Evolutionary conservation across 2,329 filamentous ascomycete genomes (phyloP).

Genomic region (Alternaria infectoria): DNA sequence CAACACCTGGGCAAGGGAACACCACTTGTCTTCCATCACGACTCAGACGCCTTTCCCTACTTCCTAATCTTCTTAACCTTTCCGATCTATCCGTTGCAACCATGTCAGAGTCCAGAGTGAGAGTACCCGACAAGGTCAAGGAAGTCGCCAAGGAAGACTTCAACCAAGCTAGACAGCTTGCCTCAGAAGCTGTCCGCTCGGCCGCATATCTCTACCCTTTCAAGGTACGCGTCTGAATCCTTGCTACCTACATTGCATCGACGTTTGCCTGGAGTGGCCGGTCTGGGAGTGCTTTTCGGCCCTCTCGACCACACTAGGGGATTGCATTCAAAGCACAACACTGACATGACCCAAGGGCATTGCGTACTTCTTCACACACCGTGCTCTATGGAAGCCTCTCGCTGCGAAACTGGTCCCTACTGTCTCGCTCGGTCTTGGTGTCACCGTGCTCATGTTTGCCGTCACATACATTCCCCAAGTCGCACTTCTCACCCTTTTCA

Average conservation of each 20-base stretch:
- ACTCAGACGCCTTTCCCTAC: slow-evolving; percentile 8
- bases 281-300: background rate
- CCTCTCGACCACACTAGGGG: background rate
- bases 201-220: slow-evolving; percentile 86
- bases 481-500: slow-evolving; percentile 81
- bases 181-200: slow-evolving; percentile 74
- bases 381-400: slow-evolving; percentile 65
- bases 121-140: slow-evolving; percentile 60
- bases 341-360: slow-evolving; percentile 58
- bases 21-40: slow-evolving; percentile 10
- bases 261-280: background rate
- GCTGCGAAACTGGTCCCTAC: slow-evolving; percentile 65
- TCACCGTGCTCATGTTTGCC: slow-evolving; percentile 82
- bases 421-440: slow-evolving; percentile 71
- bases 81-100: slow-evolving; percentile 11
- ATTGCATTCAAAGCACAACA: background rate
- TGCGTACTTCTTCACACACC: slow-evolving; percentile 64
- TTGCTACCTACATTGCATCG: background rate
- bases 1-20: slow-evolving; percentile 1
- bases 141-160: slow-evolving; percentile 72
- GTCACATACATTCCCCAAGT: slow-evolving; percentile 88
- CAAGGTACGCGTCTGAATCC: slow-evolving; percentile 55
- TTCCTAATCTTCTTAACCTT: background rate
- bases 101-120: slow-evolving; percentile 22
- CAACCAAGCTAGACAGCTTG: slow-evolving; percentile 66